Evolutionary conservation across 345 rosid species (phyloP).

Genomic region (Excoecaria cochinchinensis): DNA sequence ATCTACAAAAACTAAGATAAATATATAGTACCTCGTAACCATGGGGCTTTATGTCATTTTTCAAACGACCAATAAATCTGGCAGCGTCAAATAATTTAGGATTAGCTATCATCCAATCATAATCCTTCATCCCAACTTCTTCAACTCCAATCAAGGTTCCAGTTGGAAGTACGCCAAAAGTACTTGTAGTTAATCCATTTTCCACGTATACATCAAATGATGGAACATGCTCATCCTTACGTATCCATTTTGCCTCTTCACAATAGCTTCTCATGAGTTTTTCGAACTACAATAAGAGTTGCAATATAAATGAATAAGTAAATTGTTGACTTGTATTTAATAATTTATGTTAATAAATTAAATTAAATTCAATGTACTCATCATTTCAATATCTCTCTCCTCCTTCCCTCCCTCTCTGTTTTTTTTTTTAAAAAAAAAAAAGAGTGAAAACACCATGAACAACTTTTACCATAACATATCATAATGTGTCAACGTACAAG

Average conservation of each 20-base stretch:
- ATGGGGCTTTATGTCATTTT: slow-evolving; percentile 1
- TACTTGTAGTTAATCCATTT: background rate
- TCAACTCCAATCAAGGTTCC: background rate
- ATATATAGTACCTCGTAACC: background rate
- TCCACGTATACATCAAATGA: background rate
- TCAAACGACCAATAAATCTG: background rate
- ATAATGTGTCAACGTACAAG: too few relatives aligned
- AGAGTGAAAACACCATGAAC: too few relatives aligned
- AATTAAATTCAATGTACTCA: background rate
- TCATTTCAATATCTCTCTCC: background rate
- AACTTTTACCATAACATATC: too few relatives aligned
- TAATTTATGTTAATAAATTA: background rate
- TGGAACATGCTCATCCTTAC: background rate
- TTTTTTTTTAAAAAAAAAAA: too few relatives aligned
- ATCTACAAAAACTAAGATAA: background rate
- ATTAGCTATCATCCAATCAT: slow-evolving; percentile 6
- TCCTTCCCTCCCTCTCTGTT: too few relatives aligned
- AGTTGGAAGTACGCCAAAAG: background rate
- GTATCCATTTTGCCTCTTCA: slow-evolving; percentile 1
- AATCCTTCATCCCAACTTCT: background rate
- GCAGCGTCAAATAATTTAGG: background rate
- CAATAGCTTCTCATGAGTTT: background rate
- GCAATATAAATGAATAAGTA: background rate
- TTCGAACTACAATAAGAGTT: background rate
- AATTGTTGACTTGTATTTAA: background rate